A percentile compares a stretch with the other conserved stretches of the same genome.
phyloP scores from a whole-genome alignment of 768 basidiomycete genomes.

The Lanmaoa pseudosensibilis region DNA sequence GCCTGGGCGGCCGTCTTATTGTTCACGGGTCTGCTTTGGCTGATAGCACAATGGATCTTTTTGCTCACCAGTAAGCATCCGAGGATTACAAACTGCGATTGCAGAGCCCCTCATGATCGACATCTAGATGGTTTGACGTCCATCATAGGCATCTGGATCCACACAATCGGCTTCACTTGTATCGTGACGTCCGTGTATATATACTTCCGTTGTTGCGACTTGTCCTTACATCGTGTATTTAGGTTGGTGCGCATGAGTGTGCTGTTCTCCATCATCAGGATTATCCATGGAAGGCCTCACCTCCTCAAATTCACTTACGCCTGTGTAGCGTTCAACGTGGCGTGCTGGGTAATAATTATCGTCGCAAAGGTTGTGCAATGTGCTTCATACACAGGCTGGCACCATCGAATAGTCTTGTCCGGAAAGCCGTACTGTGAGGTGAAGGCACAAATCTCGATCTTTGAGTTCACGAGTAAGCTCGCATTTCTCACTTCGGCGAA shows the following conservation, averaged over 20 bases:
- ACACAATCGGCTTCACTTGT: slow-evolving; percentile 8
- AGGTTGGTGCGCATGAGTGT: slow-evolving; percentile 22
- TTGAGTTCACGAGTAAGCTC: slow-evolving; percentile 17
- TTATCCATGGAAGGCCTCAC: slow-evolving; percentile 1
- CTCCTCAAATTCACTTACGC: slow-evolving; percentile 12
- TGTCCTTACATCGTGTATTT: not conserved
- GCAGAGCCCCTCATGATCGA: not conserved
- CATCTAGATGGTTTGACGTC: slow-evolving; percentile 8
- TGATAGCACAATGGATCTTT: slow-evolving; percentile 12
- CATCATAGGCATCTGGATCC: slow-evolving; percentile 9
- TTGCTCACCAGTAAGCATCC: slow-evolving; percentile 4
- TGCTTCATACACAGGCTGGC: slow-evolving; percentile 9
- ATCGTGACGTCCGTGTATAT: slow-evolving; percentile 7
- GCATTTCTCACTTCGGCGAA: not conserved
- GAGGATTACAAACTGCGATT: not conserved
- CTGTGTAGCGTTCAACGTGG: slow-evolving; percentile 6
- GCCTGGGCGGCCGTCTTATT: slow-evolving; percentile 14
- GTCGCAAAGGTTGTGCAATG: slow-evolving; percentile 10
- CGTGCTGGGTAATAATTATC: slow-evolving; percentile 7
- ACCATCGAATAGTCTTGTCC: not conserved
- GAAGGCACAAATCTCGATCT: slow-evolving; percentile 1
- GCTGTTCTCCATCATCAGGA: slow-evolving; percentile 21
- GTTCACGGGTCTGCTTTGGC: slow-evolving; percentile 12
- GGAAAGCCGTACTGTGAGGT: slow-evolving; percentile 15
- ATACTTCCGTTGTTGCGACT: not conserved